Evolutionary conservation across 345 rosid genomes (phyloP).

Genomic region (Adansonia digitata): DNA sequence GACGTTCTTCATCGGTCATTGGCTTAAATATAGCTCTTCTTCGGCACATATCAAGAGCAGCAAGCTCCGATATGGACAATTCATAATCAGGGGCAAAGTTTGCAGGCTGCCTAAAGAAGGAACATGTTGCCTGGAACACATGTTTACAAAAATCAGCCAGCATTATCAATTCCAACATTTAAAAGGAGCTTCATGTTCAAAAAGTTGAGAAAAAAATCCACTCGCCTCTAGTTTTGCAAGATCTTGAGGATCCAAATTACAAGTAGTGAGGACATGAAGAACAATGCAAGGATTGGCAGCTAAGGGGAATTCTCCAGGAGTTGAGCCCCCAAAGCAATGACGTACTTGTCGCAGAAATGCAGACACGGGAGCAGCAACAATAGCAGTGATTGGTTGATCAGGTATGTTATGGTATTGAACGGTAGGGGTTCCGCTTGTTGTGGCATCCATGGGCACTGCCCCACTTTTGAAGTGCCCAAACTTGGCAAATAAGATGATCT

Average conservation of each 20-base stretch:
- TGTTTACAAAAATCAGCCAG: conserved; percentile 46
- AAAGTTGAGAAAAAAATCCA: conserved; percentile 14
- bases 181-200: conserved; percentile 3
- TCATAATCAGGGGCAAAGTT: conserved; percentile 70
- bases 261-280: conserved; percentile 86
- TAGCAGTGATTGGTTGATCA: conserved; percentile 61
- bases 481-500: conserved; percentile 27
- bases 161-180: conserved; percentile 44
- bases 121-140: conserved; percentile 80
- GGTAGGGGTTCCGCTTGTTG: conserved; percentile 65
- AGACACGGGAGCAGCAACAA: conserved; percentile 46
- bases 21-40: conserved; percentile 75
- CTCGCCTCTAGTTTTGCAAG: conserved; percentile 97
- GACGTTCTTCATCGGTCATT: conserved; percentile 62
- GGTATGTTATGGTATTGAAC: conserved; percentile 66
- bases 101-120: conserved; percentile 93
- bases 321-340: conserved; percentile 76
- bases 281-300: conserved; percentile 93
- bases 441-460: conserved; percentile 94
- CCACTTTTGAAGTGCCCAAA: conserved; percentile 50
- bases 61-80: conserved; percentile 84
- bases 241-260: conserved; percentile 87
- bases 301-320: conserved; percentile 97
- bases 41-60: conserved; percentile 92
- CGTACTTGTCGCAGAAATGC: conserved; percentile 66